A percentile compares a stretch with the other conserved stretches of the same genome.
Evolutionary conservation across 768 basidiomycete genomes (phyloP).

Genomic region (Austroboletus eburneus): DNA sequence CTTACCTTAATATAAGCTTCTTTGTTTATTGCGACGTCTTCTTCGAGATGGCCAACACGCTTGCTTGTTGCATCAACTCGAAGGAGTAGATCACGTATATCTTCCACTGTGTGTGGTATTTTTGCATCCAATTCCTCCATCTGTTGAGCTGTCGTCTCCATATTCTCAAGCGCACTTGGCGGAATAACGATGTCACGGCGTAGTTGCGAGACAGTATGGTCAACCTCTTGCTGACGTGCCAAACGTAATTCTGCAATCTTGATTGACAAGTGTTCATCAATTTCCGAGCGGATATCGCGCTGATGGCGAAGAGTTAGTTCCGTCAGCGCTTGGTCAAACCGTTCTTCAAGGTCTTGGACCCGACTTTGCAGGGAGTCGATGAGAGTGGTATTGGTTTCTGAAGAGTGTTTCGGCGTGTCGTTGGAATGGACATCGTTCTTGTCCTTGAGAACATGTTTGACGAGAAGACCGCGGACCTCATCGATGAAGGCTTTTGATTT

Average conservation of each 20-base stretch:
- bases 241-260: conserved; percentile 19
- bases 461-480: conserved; percentile 24
- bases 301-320: conserved; percentile 26
- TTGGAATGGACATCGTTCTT: conserved; percentile 7
- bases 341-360: conserved; percentile 24
- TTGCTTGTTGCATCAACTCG: conserved; percentile 19
- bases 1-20: conserved; percentile 18
- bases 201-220: conserved; percentile 11
- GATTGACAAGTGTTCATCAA: conserved; percentile 15
- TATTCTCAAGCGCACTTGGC: conserved; percentile 6
- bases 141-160: conserved; percentile 16
- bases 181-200: conserved; percentile 22
- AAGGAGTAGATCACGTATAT: conserved; percentile 24
- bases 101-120: conserved; percentile 22
- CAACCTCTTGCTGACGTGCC: conserved; percentile 20
- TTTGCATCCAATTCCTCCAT: conserved; percentile 20
- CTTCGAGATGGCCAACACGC: conserved; percentile 19
- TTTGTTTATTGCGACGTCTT: conserved; percentile 17
- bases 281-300: conserved; percentile 14
- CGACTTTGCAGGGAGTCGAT: conserved; percentile 14
- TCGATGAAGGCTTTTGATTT: conserved; percentile 27
- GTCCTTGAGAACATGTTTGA: conserved; percentile 15
- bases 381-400: not conserved
- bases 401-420: not conserved
- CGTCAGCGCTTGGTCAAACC: conserved; percentile 29